Base-by-base conservation (phyloP, 495 filamentous ascomycete species). In the Astrocystis sublimbata region DNA sequence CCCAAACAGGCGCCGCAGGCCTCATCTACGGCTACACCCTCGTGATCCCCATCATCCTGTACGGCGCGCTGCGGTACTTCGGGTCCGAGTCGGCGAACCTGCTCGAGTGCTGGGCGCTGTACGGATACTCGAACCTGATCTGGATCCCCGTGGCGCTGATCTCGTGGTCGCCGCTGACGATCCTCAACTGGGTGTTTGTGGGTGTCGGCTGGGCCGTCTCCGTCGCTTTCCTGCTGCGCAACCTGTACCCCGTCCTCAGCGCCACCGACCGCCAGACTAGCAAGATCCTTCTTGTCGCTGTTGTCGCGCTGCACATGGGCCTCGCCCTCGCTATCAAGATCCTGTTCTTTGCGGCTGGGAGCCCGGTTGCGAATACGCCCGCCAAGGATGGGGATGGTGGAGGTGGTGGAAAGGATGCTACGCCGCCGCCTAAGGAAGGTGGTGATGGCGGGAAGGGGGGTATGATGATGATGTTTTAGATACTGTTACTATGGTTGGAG, bases 141-240 rank as follows among this genome's bases (percentile, higher is more conserved):
- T 98, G 94, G 94, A 92, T 98, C 67, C 91, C 88, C 1, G 93
- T 98, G 43, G 96, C 94, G 23, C 78, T 97, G 57, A 89, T 97
- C 58, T 89, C 88, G 72, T 96, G 92, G 88, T 92, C 89, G 65
- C 89, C 89, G 24, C 76, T 97, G 66, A 84, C 83, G 12, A 83
- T 90, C 55, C 83, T 98, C 53, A 98, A 98, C 79, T 98, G 89
- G 82, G 85, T 93, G 40, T 96, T 98, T 78, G 92, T 97, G 7
- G 91, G 82, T 35, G 81, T 97, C 43, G 94, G 94, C 24, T 98
- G 97, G 76, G 91, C 83, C 7, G 77, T 93, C 67, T 92, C 88
- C 15, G 92, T 89, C 8, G 84, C 89, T 50, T 98, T 98, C 79
- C 76, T 98, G 33, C 80, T 97, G 62, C 81, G 94, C 46, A 98